Conservation (phyloP, 257 asterid genomes). For the Capsicum rhomboideum region DNA sequence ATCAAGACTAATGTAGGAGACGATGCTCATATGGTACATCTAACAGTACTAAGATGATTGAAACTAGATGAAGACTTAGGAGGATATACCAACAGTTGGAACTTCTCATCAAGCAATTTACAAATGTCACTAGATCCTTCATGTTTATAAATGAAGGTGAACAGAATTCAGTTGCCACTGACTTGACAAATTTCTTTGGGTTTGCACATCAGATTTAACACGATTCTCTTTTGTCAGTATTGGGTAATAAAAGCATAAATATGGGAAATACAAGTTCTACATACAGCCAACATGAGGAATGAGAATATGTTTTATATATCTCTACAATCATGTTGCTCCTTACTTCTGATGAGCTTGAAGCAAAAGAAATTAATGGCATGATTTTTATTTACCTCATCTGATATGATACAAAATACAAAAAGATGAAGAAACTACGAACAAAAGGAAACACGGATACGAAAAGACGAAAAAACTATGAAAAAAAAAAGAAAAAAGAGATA, state of each 20-base stretch:
- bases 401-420: no score
- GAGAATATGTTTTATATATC: slow-evolving; percentile 84
- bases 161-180: slow-evolving; percentile 81
- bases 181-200: slow-evolving; percentile 84
- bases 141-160: slow-evolving; percentile 50
- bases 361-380: slow-evolving; percentile 41
- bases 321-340: slow-evolving; percentile 79
- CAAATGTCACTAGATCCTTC: slow-evolving; percentile 71
- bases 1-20: no score
- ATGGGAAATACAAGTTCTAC: slow-evolving; percentile 10
- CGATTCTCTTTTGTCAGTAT: slow-evolving; percentile 3
- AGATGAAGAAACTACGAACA: no score
- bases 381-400: slow-evolving; percentile 78
- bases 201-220: slow-evolving; percentile 59
- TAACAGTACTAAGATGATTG: no score
- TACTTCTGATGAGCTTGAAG: slow-evolving; percentile 56
- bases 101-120: slow-evolving; percentile 87
- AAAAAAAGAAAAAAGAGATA: no score
- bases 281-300: slow-evolving; percentile 62
- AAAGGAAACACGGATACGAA: no score
- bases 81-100: slow-evolving; percentile 57
- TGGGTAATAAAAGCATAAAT: neutral
- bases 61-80: no score
- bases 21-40: no score
- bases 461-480: no score